Base-by-base conservation (phyloP, 805 yeast genomes). In the Jamesozyma rosinii region DNA sequence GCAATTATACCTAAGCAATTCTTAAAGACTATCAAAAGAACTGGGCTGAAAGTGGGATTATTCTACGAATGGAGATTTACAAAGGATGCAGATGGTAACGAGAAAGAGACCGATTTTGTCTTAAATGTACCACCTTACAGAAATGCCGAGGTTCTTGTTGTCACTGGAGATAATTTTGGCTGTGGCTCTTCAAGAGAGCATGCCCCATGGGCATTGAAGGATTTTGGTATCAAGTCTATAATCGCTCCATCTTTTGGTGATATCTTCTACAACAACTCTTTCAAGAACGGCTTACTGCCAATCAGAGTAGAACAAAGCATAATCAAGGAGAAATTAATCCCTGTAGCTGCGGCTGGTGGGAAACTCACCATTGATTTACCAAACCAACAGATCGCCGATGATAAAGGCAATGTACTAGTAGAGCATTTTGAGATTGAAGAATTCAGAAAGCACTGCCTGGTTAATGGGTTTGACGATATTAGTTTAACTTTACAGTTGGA, bases 151-250 rank as follows among this genome's bases (percentile, higher is more conserved):
- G 81, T 90, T 53, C 71, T 92, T 52, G 82, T 90, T 53, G 95
- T 88, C 47, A 79, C 94, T 35, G 98, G 98, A 64, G 95, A 86
- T 63, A 92, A 92, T 73, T 92, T 92, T 63, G 98, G 98, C 53
- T 92, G 98, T 72, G 98, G 98, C 58, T 89, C 97, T 34, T 89
- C 97, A 1, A 86, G 98, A 76, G 98, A 92, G 67, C 98, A 92
- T 60, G 98, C 98, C 29, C 97, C 98, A 45, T 92, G 98, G 98
- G 97, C 98, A 2, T 75, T 92, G 53, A 89, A 88, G 58, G 98
- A 92, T 68, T 92, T 92, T 59, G 98, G 98, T 66, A 88, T 92
- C 66, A 82, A 84, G 66, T 82, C 90, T 50, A 84, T 92, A 59
- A 89, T 92, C 65, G 97, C 97, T 5, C 98, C 97, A 45, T 88